Evolutionary conservation across 1,284 basidiomycete species (phyloP).

Genomic region (Boletus mariae): DNA sequence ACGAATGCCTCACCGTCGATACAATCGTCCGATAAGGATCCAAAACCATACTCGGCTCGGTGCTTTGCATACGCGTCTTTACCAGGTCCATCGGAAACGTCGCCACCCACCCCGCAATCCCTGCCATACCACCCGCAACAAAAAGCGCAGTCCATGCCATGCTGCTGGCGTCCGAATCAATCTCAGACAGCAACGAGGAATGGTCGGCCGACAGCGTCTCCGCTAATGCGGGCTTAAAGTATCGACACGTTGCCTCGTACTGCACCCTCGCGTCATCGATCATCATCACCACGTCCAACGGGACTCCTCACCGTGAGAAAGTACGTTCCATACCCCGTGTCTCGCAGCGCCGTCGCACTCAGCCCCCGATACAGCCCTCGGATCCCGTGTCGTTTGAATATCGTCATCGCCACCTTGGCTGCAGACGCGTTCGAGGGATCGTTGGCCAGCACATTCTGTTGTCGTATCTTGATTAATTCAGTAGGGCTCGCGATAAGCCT

Average conservation of each 20-base stretch:
- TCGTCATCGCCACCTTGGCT: background rate
- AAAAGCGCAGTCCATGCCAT: background rate
- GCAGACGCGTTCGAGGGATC: conserved; percentile 12
- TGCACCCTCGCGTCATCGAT: conserved; percentile 24
- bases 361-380: conserved; percentile 76
- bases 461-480: conserved; percentile 84
- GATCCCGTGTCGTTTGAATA: conserved; percentile 34
- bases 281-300: background rate
- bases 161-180: background rate
- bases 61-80: conserved; percentile 81
- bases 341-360: conserved; percentile 55
- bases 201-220: background rate
- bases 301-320: conserved; percentile 59
- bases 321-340: conserved; percentile 69
- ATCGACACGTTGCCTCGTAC: conserved; percentile 75
- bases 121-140: conserved; percentile 48
- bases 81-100: conserved; percentile 86
- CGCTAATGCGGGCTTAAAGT: conserved; percentile 37
- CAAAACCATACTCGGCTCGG: conserved; percentile 6
- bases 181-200: background rate
- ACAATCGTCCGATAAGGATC: conserved; percentile 35
- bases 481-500: conserved; percentile 78
- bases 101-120: conserved; percentile 64
- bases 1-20: conserved; percentile 59
- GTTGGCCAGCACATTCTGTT: conserved; percentile 54